These are phyloP conservation scores for Candida dajiaensis DNA, from an alignment of 805 yeast genomes.

Conservation along the genomic window DNA sequence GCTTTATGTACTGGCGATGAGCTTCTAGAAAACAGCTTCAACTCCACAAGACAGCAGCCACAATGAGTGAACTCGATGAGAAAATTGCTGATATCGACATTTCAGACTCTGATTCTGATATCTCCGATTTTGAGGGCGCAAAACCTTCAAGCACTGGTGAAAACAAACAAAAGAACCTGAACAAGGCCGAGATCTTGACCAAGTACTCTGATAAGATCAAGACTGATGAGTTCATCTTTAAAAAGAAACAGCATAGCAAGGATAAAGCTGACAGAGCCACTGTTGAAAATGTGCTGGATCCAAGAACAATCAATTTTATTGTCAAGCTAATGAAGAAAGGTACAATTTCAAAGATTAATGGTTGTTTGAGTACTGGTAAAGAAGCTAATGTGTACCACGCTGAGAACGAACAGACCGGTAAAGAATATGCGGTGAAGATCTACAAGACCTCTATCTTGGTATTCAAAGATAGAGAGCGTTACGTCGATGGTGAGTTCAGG, in stretches of 20 bases:
- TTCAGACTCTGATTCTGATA: slow-evolving; percentile 7
- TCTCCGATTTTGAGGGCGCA: slow-evolving; percentile 7
- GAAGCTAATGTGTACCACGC: slow-evolving; percentile 99
- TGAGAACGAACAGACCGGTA: slow-evolving; percentile 32
- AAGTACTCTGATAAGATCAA: slow-evolving; percentile 61
- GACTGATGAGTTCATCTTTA: slow-evolving; percentile 49
- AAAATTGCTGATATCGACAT: neutral
- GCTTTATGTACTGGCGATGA: neutral
- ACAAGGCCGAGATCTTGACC: slow-evolving; percentile 47
- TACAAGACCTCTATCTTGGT: slow-evolving; percentile 94
- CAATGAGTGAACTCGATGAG: neutral
- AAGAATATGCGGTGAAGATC: slow-evolving; percentile 83
- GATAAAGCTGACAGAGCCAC: slow-evolving; percentile 95
- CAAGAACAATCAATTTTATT: slow-evolving; percentile 81
- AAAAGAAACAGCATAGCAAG: slow-evolving; percentile 53
- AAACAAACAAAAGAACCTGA: slow-evolving; percentile 9
- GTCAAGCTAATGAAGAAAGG: slow-evolving; percentile 81
- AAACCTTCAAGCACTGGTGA: neutral
- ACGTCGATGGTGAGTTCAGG: slow-evolving; percentile 93
- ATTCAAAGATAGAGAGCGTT: slow-evolving; percentile 94
- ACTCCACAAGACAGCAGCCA: neutral
- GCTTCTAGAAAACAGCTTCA: neutral
- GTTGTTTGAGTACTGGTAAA: slow-evolving; percentile 94
- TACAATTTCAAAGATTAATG: slow-evolving; percentile 77
- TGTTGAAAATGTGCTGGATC: slow-evolving; percentile 93